Evolutionary conservation across 2,329 filamentous ascomycete species (phyloP), one percentile per base, ranked within the genome.

Genomic region (Shiraia bambusicola): DNA sequence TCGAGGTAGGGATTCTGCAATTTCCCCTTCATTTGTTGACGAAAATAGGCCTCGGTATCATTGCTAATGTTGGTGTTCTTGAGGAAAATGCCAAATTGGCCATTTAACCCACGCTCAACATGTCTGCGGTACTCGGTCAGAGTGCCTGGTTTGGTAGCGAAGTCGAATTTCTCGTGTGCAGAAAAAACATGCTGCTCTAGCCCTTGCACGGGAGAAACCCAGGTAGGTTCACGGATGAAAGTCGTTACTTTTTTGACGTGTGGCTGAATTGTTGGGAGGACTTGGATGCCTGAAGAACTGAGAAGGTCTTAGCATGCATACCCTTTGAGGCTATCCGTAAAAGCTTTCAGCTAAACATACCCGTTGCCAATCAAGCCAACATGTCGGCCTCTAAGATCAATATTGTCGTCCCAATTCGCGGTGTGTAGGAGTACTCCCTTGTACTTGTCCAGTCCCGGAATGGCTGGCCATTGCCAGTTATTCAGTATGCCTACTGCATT

Each of bases 351-450:
- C n/a, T n/a, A n/a, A n/a, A n/a, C n/a, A n/a, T 56, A 70, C 56
- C 70, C 71, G 36, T 74, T 79, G 12, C 79, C 80, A 35, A 82
- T 74, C n/a, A 82, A 59, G 5, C 73, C 72, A 16, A 80, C 75
- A 8, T 67, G 65, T 47, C 78, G 78, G 17, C 65, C 72, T 2
- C 56, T 57, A 6, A 79, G 61, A n/a, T 77, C 69, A 7, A 78
- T 63, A 13, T 73, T 69, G 4, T 75, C 59, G 1, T 78, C 72
- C 79, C 79, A 84, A 27, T 72, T 69, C 1, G 80, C 75, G 0
- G 77, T 77, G 54, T 84, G 80, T 30, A 81, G 69, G 3, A 81
- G 60, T 6, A 64, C 56, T 7, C 80, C 80, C 37, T 72, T 61
- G 63, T 81, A 84, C n/a, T 63, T 66, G 2, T 72, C 50, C 0